phyloP scores from a whole-genome alignment of 306 rosid species.

The Delonix regia region DNA sequence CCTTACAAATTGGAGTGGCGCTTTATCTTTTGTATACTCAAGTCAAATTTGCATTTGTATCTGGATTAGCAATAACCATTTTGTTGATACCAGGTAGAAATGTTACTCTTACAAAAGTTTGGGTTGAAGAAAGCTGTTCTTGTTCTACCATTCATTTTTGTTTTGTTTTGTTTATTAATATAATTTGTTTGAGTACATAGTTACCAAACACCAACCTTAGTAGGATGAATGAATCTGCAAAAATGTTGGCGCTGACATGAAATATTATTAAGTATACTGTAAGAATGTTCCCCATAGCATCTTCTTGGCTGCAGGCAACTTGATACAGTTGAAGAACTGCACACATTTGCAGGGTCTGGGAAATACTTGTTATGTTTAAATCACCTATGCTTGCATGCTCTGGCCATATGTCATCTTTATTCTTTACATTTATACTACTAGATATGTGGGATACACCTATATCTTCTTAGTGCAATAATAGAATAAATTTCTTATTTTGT shows the following conservation, averaged over 20 bases:
- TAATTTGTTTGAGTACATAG: conserved; percentile 21
- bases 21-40: conserved; percentile 83
- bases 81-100: conserved; percentile 88
- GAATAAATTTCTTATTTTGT: not conserved
- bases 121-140: not conserved
- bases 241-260: not conserved
- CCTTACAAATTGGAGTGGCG: conserved; percentile 94
- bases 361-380: not conserved
- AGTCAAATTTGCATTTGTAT: conserved; percentile 91
- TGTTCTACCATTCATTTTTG: conserved; percentile 4
- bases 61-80: conserved; percentile 88
- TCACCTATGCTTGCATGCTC: not conserved
- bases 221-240: conserved; percentile 1
- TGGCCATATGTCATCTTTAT: not conserved
- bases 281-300: not conserved
- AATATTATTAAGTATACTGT: not conserved
- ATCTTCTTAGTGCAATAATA: not conserved
- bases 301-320: not conserved
- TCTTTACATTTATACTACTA: not conserved
- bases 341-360: not conserved
- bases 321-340: not conserved
- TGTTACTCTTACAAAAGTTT: not conserved
- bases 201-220: not conserved
- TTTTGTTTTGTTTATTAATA: not conserved
- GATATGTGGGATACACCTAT: not conserved